phyloP scores from a whole-genome alignment of 192 early-diverging fungal genomes.

The Ambispora gerdemannii region DNA sequence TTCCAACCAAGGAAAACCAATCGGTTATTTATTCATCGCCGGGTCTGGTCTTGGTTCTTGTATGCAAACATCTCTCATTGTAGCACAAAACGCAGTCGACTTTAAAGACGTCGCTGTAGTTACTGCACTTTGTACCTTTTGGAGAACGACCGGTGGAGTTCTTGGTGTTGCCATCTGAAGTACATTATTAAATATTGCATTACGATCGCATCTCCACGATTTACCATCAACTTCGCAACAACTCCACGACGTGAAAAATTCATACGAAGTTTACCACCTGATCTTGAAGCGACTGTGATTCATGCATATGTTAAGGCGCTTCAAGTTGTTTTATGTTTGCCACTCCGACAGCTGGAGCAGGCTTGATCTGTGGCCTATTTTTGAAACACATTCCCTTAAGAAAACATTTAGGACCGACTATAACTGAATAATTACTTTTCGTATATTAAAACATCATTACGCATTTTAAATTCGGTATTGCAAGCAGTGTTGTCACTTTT shows the following conservation, averaged over 20 bases:
- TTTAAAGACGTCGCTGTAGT: constrained; percentile 66
- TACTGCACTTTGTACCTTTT: constrained; percentile 65
- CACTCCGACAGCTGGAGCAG: not conserved
- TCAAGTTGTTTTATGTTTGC: not conserved
- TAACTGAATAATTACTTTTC: too few relatives aligned
- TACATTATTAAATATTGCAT: not conserved
- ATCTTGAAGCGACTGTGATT: not conserved
- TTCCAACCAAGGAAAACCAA: constrained; percentile 49
- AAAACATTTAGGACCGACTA: not conserved
- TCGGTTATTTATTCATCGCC: constrained; percentile 61
- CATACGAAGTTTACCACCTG: not conserved
- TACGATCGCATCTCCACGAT: not conserved
- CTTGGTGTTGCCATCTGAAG: not conserved
- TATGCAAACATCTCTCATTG: constrained; percentile 73
- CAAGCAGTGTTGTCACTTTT: too few relatives aligned
- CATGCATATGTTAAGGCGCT: not conserved
- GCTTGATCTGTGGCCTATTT: not conserved
- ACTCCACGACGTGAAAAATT: not conserved
- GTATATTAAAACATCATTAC: too few relatives aligned
- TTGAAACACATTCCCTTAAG: not conserved
- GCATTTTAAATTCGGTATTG: too few relatives aligned
- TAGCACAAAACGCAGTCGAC: constrained; percentile 66
- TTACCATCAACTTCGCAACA: not conserved
- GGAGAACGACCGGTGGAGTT: constrained; percentile 18
- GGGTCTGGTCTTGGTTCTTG: constrained; percentile 72